Evolutionary conservation across 1,284 basidiomycete species (phyloP), one percentile per base, ranked within the genome.

Genomic region (Termitomyces sp.): DNA sequence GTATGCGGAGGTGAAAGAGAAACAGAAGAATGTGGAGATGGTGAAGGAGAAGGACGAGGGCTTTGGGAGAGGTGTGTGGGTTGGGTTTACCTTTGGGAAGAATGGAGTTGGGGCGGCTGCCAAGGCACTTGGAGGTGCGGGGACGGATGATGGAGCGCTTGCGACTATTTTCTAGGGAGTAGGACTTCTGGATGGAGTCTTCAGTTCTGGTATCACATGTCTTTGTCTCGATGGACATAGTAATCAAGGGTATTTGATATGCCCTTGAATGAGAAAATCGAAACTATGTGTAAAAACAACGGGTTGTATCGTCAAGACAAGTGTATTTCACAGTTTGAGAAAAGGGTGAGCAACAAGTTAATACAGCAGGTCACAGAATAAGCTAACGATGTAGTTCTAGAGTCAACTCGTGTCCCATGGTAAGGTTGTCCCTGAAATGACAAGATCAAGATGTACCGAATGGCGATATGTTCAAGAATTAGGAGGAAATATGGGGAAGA

Each of bases 21-120:
- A 99, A 74, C 94, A 98, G 74, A 79, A 78, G 65, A 94, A 97
- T 68, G 95, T 99, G 41, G 96, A 98, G 50, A 82, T 81, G 52
- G 92, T 98, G 26, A 83, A 82, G 68, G 95, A 98, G 76, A 90
- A 89, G 68, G 90, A 94, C 5, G 85, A 90, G 53, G 74, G 80
- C 3, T 77, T 84, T 62, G 72, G 78, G 7, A 75, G 94, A 31
- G 94, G 92, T 3, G 88, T 96, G 44, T 97, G 92, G 92, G 92
- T 97, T 57, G 96, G 97, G 2, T 99, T 99, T 69, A 99, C 97
- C 1, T 98, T 98, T 74, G 92, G 92, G 24, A 92, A 92, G 73
- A 92, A 92, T 66, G 88, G 87, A 2, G 83, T 82, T 13, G 80
- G 82, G 9, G 68, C 64, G 12, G 75, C 70, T 34, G 63, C 75